Base-by-base conservation (phyloP, 176 grass and related monocot species). In the Stipa capillata region DNA sequence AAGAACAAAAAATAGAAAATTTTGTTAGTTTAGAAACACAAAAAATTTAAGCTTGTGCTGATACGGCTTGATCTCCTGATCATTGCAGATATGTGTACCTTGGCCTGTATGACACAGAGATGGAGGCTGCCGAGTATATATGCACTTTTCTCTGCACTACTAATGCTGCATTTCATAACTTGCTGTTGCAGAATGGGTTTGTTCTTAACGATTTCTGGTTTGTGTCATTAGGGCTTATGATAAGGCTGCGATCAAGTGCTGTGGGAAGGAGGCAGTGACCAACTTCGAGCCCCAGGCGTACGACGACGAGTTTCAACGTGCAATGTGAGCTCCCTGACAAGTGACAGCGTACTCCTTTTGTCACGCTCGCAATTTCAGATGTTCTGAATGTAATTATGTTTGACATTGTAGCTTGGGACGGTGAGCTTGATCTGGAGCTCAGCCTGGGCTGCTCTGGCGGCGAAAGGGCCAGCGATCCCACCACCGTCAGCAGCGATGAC, bases 91-190 rank as follows among this genome's bases (percentile, higher is more conserved):
- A 84, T 15, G 83, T 94, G 25, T 94, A 94, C 64, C 92, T 94
- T 9, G 92, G 92, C 66, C 86, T 94, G 18, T 94, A 84, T 41
- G 86, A 91, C 72, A 94, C 92, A 0, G 92, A 94, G 87, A 51
- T 66, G 50, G 92, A 94, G 59, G 92, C 92, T 79, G 88, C 89
- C 50, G 86, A 83, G 92, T 94, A 75, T 23, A 48, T 4, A 35
- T 37, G 32, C 10, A 6, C 11, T 69, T 12, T 49, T 49, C 24
- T 81, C 28, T 17, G 31, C 37, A 15, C 8, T 29, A 15, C 42
- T 53, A 49, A 42, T 33, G 14, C 60, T 69, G 69, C 0, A 31
- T 78, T 79, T 64, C 40, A 12, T 31, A 13, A 47, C 2, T 21
- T 21, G 6, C 37, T 9, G 20, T 12, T 79, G 21, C 8, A 67